Percentiles rank a stretch among this genome's conserved stretches.
These are phyloP conservation scores for Nemania diffusa DNA, from an alignment of 2,329 filamentous ascomycete genomes.

Conservation along the genomic window DNA sequence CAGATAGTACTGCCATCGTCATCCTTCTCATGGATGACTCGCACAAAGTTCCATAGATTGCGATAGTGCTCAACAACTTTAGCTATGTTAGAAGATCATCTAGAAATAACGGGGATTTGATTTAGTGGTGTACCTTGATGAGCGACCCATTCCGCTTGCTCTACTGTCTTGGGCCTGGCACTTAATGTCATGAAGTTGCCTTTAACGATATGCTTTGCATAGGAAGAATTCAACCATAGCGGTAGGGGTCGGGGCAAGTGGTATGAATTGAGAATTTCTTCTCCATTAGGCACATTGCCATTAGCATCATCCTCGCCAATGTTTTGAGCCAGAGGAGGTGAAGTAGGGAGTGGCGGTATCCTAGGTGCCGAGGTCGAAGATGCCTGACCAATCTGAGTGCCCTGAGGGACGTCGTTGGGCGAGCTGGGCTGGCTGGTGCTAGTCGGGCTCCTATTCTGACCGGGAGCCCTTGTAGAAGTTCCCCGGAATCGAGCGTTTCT, in stretches of 20 bases:
- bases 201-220: conserved; percentile 89
- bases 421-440: conserved; percentile 61
- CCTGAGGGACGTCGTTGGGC: conserved; percentile 57
- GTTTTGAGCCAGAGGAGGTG: conserved; percentile 71
- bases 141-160: conserved; percentile 94
- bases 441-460: conserved; percentile 64
- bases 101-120: background rate
- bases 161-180: conserved; percentile 90
- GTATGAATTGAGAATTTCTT: conserved; percentile 68
- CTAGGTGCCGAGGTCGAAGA: conserved; percentile 65
- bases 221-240: conserved; percentile 78
- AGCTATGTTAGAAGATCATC: conserved; percentile 33
- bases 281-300: conserved; percentile 58
- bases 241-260: conserved; percentile 75
- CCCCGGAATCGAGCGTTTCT: conserved; percentile 70
- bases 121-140: conserved; percentile 77
- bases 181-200: conserved; percentile 98
- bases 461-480: conserved; percentile 62
- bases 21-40: conserved; percentile 87
- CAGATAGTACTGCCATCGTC: conserved; percentile 81
- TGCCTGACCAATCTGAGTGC: conserved; percentile 62
- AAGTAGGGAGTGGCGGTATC: conserved; percentile 70
- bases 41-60: conserved; percentile 87
- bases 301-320: conserved; percentile 74
- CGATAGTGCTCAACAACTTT: conserved; percentile 92